A percentile compares a stretch with the other conserved stretches of the same genome.
Evolutionary conservation across 2,329 filamentous ascomycete species (phyloP).

Genomic region (Pyrenochaeta sp.): DNA sequence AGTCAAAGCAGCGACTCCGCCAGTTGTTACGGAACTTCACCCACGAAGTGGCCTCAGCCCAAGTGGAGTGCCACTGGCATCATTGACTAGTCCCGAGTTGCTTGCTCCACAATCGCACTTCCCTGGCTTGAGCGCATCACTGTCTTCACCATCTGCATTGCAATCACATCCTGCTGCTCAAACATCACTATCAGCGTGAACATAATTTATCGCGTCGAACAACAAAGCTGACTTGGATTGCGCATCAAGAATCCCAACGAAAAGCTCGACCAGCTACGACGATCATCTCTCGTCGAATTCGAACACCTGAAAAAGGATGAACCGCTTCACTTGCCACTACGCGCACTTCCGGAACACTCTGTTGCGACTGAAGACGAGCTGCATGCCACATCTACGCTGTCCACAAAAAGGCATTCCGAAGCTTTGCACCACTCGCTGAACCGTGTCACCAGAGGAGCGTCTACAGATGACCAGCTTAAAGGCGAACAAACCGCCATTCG

Average conservation of each 20-base stretch:
- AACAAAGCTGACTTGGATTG: constrained; percentile 37
- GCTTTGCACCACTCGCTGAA: neutral
- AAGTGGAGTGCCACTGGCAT: constrained; percentile 37
- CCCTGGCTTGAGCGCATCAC: constrained; percentile 10
- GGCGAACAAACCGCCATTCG: neutral
- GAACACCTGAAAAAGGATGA: constrained; percentile 48
- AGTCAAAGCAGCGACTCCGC: neutral
- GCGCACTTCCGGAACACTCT: constrained; percentile 48
- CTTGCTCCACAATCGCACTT: constrained; percentile 9
- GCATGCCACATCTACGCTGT: neutral
- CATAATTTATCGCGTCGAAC: constrained; percentile 7
- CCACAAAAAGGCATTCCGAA: neutral
- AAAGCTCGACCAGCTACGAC: constrained; percentile 57
- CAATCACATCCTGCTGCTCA: constrained; percentile 5
- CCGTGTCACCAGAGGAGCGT: neutral
- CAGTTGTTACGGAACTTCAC: constrained; percentile 7
- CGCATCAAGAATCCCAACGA: constrained; percentile 53
- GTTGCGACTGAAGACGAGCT: constrained; percentile 13
- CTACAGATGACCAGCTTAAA: neutral
- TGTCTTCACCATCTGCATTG: constrained; percentile 16
- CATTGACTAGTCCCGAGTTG: constrained; percentile 35
- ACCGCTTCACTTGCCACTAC: constrained; percentile 39
- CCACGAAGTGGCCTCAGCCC: constrained; percentile 27
- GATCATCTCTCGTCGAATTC: constrained; percentile 53
- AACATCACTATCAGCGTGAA: constrained; percentile 19